These are phyloP conservation scores for Pseudofabraea citricarpa DNA, from an alignment of 2,329 filamentous ascomycete genomes.

Conservation along the genomic window DNA sequence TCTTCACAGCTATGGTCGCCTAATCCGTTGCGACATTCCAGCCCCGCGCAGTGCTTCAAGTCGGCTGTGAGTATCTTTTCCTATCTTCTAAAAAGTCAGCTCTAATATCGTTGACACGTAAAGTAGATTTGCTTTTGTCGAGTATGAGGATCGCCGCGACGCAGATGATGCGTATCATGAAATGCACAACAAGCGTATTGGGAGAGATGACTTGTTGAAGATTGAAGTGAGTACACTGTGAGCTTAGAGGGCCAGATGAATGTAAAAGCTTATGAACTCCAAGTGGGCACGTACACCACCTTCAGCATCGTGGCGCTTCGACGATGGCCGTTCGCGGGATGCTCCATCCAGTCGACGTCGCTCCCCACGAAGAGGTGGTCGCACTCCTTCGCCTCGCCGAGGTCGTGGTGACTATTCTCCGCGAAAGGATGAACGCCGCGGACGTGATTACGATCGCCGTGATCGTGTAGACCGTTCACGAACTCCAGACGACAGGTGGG, in stretches of 20 bases:
- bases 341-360: conserved; percentile 37
- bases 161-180: conserved; percentile 98
- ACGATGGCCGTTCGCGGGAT: conserved; percentile 64
- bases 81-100: conserved; percentile 14
- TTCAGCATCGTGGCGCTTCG: conserved; percentile 97
- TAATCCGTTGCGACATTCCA: conserved; percentile 97
- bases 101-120: conserved; percentile 30
- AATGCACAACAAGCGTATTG: conserved; percentile 99
- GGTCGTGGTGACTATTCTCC: conserved; percentile 72
- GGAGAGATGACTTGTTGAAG: conserved; percentile 91
- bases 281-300: conserved; percentile 98
- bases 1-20: conserved; percentile 77
- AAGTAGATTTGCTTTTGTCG: conserved; percentile 88
- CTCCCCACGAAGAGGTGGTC: conserved; percentile 62
- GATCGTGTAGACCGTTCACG: conserved; percentile 68
- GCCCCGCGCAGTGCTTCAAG: conserved; percentile 90
- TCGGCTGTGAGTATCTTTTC: conserved; percentile 78
- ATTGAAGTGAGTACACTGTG: conserved; percentile 69
- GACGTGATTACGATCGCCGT: conserved; percentile 68
- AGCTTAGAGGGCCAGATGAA: neutral
- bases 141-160: conserved; percentile 97
- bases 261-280: neutral
- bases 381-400: conserved; percentile 73
- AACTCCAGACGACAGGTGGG: conserved; percentile 60
- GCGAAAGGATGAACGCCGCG: conserved; percentile 80